phyloP scores from a whole-genome alignment of 805 yeast species.

The Myxozyma neglecta region DNA sequence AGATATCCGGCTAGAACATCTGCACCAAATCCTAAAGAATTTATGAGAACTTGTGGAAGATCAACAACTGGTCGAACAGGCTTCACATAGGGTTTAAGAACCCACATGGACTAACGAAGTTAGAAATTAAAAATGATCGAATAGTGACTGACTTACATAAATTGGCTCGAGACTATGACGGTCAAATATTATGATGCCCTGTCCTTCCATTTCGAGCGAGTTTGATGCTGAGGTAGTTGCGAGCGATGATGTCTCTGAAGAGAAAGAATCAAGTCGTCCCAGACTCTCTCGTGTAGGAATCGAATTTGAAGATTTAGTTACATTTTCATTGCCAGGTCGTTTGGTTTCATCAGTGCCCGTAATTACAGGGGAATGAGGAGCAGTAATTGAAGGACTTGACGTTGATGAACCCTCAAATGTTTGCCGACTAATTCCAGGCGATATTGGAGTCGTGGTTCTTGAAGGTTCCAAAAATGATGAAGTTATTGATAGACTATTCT shows the following conservation, averaged over 20 bases:
- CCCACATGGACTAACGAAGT: constrained; percentile 73
- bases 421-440: not conserved
- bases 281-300: not conserved
- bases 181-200: constrained; percentile 81
- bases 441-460: not conserved
- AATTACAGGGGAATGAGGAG: not conserved
- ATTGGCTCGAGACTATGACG: constrained; percentile 56
- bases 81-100: constrained; percentile 72
- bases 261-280: not conserved
- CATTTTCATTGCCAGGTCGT: not conserved
- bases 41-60: constrained; percentile 67
- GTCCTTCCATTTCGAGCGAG: constrained; percentile 74
- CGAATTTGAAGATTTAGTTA: not conserved
- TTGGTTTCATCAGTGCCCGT: too few relatives aligned
- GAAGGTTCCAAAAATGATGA: not conserved
- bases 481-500: too few relatives aligned
- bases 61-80: constrained; percentile 62
- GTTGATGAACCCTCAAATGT: not conserved
- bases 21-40: constrained; percentile 84
- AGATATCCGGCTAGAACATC: constrained; percentile 78
- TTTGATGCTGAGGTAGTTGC: not conserved
- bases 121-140: constrained; percentile 2
- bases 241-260: not conserved
- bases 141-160: constrained; percentile 44
- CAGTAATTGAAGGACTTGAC: not conserved